Evolutionary conservation across 1,284 basidiomycete species (phyloP), one percentile per base, ranked within the genome.

Genomic region (Mycena sp.): DNA sequence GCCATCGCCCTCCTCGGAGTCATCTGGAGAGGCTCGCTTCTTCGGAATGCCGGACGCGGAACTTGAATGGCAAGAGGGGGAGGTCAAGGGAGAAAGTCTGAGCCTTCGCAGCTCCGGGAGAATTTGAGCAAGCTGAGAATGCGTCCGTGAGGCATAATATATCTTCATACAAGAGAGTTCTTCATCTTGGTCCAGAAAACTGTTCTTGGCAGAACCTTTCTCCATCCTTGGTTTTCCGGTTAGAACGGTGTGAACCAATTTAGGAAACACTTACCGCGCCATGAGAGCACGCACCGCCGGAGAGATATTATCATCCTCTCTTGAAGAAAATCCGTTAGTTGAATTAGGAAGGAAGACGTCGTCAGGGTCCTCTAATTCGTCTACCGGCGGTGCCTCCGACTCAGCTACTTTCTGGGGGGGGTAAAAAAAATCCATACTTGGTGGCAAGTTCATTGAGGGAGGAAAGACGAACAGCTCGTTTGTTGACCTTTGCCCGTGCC

Each of bases 111-210:
- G 82, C 76, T 99, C 98, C 5, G 91, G 88, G 12, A 97, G 84
- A 14, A 99, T 87, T 74, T 99, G 97, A 1, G 94, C 86, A 3
- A 99, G 86, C 73, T 99, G 97, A 2, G 94, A 95, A 77, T 99
- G 97, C 0, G 97, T 99, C 29, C 98, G 85, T 0, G 96, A 98
- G 0, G 95, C 93, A 74, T 96, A 98, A 74, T 91, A 96, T 58
- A 99, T 90, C 76, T 93, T 93, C 30, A 87, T 89, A 69, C 89
- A 92, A 2, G 83, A 82, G n/a, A 83, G 82, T 64, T 87, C 88
- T 49, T 80, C 76, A 58, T 81, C 78, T 4, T 72, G 73, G 12
- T 79, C 75, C 49, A 61, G 59, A 32, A 52, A 41, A 65, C 37
- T 58, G 65, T 59, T 67, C 48, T 58, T 70, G 30, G 68, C 46